A percentile compares a stretch with the other conserved stretches of the same genome.
Evolutionary conservation across 257 asterid species (phyloP).

Genomic region (Oldenlandia corymbosa): DNA sequence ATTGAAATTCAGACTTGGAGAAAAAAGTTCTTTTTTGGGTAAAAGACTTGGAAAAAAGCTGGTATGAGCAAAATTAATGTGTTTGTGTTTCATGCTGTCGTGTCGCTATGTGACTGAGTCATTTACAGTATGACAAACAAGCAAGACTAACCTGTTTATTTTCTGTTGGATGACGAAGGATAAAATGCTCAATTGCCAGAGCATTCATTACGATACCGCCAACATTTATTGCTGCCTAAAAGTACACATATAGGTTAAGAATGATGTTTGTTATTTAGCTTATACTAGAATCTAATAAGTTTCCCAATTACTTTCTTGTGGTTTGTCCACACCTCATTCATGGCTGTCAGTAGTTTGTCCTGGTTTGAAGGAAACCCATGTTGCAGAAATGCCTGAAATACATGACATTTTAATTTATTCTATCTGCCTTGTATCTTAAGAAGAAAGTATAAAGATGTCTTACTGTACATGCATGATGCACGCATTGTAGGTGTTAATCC

Average conservation of each 20-base stretch:
- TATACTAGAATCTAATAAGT: too few species aligned
- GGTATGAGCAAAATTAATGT: not conserved
- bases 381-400: constrained; percentile 70
- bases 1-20: not conserved
- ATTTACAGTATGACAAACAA: not conserved
- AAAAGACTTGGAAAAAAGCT: too few species aligned
- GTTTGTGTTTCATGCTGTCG: not conserved
- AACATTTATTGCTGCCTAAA: constrained; percentile 65
- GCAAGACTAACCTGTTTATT: constrained; percentile 46
- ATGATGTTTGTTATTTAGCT: too few species aligned
- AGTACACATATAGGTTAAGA: not conserved
- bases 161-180: constrained; percentile 79
- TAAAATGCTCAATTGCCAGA: constrained; percentile 74
- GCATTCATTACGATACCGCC: constrained; percentile 74
- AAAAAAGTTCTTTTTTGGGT: too few species aligned
- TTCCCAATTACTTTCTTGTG: not conserved
- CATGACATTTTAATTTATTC: not conserved
- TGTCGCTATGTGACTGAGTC: too few species aligned
- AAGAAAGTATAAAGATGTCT: constrained; percentile 19
- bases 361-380: constrained; percentile 71
- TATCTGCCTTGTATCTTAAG: not conserved
- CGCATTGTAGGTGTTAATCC: constrained; percentile 84
- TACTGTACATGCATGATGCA: constrained; percentile 79
- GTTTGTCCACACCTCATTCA: constrained; percentile 55
- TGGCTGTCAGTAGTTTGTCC: constrained; percentile 54